Conservation (phyloP, 129 eudicot genomes). For the Dittrichia graveolens region DNA sequence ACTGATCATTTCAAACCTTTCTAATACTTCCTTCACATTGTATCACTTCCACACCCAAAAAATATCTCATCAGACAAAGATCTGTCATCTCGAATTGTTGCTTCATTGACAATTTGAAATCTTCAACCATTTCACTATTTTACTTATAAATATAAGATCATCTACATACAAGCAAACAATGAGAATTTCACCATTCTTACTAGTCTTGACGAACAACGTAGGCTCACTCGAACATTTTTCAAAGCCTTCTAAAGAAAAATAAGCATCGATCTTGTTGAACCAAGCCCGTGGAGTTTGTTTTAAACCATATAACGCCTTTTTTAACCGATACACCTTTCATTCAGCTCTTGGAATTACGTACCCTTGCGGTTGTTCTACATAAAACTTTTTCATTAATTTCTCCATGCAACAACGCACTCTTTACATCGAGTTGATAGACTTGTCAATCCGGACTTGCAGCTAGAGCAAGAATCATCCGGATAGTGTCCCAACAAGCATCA, state of each 20-base stretch:
- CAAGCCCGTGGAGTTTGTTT: background rate
- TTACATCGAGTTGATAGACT: conserved; percentile 5
- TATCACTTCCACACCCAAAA: too few relatives aligned
- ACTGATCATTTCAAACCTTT: too few relatives aligned
- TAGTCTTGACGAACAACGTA: background rate
- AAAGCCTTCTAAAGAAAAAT: background rate
- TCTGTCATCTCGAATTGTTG: too few relatives aligned
- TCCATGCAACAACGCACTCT: background rate
- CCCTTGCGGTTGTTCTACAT: background rate
- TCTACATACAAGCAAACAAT: too few relatives aligned
- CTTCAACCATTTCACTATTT: too few relatives aligned
- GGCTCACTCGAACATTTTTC: background rate
- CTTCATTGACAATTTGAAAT: too few relatives aligned
- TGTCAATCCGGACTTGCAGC: background rate
- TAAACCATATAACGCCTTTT: conserved; percentile 12
- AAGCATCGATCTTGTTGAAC: conserved; percentile 1
- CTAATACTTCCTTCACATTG: too few relatives aligned
- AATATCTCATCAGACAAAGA: too few relatives aligned
- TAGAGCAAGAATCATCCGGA: background rate
- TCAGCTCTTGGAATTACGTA: background rate
- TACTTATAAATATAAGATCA: too few relatives aligned
- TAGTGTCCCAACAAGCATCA: background rate
- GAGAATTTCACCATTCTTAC: too few relatives aligned
- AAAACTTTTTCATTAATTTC: background rate
- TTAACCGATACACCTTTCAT: background rate